phyloP scores from a whole-genome alignment of 73 alveolate genomes.

The Paramecium biaurelia region DNA sequence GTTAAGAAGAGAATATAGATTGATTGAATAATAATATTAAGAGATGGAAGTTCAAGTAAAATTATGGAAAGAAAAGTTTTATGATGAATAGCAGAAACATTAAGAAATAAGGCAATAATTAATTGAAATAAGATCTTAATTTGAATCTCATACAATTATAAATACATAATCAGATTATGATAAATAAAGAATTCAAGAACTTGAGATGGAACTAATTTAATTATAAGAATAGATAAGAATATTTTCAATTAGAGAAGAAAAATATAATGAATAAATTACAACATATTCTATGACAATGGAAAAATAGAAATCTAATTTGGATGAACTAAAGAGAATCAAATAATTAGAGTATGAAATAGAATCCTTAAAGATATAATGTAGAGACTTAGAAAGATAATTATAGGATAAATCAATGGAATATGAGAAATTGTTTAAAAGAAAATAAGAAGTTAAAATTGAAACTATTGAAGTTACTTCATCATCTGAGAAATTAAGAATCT shows the following conservation, averaged over 20 bases:
- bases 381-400: slow-evolving; percentile 5
- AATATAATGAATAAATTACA: slow-evolving; percentile 14
- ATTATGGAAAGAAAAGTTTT: slow-evolving; percentile 29
- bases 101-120: not conserved
- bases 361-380: not conserved
- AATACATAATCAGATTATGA: not conserved
- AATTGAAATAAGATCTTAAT: not conserved
- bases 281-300: not conserved
- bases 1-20: not conserved
- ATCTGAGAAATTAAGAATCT: not conserved
- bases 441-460: not conserved
- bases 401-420: not conserved
- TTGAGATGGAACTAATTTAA: not conserved
- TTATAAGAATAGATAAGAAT: not conserved
- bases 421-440: not conserved
- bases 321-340: not conserved
- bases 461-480: not conserved
- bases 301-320: not conserved
- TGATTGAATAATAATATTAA: not conserved
- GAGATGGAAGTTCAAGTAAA: slow-evolving; percentile 17
- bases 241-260: not conserved
- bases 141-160: not conserved
- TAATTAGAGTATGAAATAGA: slow-evolving; percentile 23
- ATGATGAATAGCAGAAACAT: slow-evolving; percentile 18
- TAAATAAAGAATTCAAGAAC: not conserved